Base-by-base conservation (phyloP, 2,329 filamentous ascomycete genomes). In the Diplodia seriata region DNA sequence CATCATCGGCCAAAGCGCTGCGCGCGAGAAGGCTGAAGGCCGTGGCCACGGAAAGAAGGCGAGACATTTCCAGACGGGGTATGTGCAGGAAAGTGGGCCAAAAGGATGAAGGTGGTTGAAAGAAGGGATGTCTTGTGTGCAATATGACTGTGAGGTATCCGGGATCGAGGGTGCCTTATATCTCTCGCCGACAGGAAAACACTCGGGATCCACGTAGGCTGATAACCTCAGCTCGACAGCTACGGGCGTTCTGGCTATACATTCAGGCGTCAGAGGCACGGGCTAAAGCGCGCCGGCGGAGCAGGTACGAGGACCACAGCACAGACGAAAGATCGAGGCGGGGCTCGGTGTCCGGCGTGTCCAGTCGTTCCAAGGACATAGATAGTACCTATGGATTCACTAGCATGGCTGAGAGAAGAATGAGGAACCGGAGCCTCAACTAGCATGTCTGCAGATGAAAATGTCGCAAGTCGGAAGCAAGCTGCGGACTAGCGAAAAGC, bases 11-110 rank as follows among this genome's bases (percentile, higher is more conserved):
- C 20, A 72, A 18, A 3, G 68, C 68, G 4, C 62, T 55, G 59
- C 67, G 38, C 68, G 56, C 36, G 72, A 57, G 36, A 68, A n/a
- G 71, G 50, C 31, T 71, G 68, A 62, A 68, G 68, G 14, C 72
- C 18, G 26, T 69, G 57, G 29, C 43, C 23, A 71, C 55, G 11
- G 43, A 69, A 36, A 29, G 20, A 33, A 68, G 49, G 18, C 51
- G 38, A 61, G 54, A 14, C 65, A 67, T 67, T 20, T 47, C 11
- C 43, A 7, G 8, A 43, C 7, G 15, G 54, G 47, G 31, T 1
- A 33, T 9, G 31, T 33, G 31, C 8, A 33, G 6, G 31, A 33
- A 33, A 9, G 14, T 14, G 12, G 20, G 40, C 15, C 33, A 36
- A 31, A 38, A n/a, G 26, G 31, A 36, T 33, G 20, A 50, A 56